Evolutionary conservation across 2,329 filamentous ascomycete genomes (phyloP).

Genomic region (Bipolaris gigantea): DNA sequence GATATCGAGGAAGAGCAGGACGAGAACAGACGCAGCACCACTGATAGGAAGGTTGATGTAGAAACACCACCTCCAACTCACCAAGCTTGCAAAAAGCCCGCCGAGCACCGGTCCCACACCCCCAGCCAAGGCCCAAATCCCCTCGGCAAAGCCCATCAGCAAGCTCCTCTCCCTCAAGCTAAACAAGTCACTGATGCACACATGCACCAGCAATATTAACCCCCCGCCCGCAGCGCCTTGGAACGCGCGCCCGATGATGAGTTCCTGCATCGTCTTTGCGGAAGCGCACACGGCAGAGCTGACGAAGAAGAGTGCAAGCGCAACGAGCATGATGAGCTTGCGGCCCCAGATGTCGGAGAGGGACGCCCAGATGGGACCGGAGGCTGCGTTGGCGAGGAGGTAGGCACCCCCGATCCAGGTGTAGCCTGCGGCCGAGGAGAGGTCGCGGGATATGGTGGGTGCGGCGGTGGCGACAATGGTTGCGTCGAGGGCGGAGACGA

Average conservation of each 20-base stretch:
- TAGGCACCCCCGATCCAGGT: constrained; percentile 78
- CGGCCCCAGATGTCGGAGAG: constrained; percentile 61
- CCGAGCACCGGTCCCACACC: constrained; percentile 58
- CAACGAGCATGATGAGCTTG: constrained; percentile 56
- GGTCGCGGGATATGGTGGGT: constrained; percentile 65
- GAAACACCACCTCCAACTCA: constrained; percentile 58
- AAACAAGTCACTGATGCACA: constrained; percentile 66
- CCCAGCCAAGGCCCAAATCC: constrained; percentile 59
- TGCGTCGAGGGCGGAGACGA: constrained; percentile 50
- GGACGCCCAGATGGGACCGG: constrained; percentile 71
- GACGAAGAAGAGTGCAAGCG: constrained; percentile 61
- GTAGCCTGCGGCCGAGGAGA: constrained; percentile 70
- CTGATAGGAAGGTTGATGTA: constrained; percentile 60
- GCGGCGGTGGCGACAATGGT: constrained; percentile 68
- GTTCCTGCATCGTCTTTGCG: constrained; percentile 59
- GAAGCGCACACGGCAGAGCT: constrained; percentile 62
- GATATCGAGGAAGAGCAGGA: constrained; percentile 58
- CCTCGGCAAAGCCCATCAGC: constrained; percentile 55
- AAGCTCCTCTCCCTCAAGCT: constrained; percentile 56
- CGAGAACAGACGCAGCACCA: constrained; percentile 52
- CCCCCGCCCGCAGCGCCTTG: constrained; percentile 68
- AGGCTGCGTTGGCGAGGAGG: constrained; percentile 68
- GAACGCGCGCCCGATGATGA: constrained; percentile 62
- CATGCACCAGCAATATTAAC: constrained; percentile 63
- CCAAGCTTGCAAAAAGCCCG: constrained; percentile 52